phyloP scores from a whole-genome alignment of 805 yeast species.

The Monosporozyma unispora region DNA sequence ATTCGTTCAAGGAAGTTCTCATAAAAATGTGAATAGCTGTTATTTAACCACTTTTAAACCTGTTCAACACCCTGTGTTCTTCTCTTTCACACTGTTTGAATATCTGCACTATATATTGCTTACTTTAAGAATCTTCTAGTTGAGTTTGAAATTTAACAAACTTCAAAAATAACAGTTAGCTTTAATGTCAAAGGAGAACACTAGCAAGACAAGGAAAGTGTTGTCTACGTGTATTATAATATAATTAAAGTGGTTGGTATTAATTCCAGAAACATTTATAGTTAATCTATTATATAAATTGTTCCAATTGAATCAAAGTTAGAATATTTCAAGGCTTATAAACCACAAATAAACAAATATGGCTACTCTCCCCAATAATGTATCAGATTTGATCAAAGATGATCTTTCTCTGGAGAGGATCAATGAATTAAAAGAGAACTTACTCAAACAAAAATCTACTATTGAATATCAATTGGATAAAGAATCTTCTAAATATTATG shows the following conservation, averaged over 20 bases:
- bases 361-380: neutral
- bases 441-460: slow-evolving; percentile 60
- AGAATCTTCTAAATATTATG: slow-evolving; percentile 58
- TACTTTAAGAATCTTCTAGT: too few relatives aligned
- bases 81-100: too few relatives aligned
- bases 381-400: slow-evolving; percentile 30
- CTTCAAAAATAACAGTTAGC: neutral
- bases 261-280: too few relatives aligned
- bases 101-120: too few relatives aligned
- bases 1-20: neutral
- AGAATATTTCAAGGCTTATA: neutral
- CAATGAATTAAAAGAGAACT: slow-evolving; percentile 42
- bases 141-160: neutral
- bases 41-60: neutral
- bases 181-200: neutral
- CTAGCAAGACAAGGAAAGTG: neutral
- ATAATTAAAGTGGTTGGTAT: neutral
- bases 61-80: neutral
- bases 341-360: neutral
- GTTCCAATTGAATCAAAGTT: neutral
- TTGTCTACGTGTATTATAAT: neutral
- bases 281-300: too few relatives aligned
- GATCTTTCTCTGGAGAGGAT: slow-evolving; percentile 49
- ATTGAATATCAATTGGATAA: slow-evolving; percentile 67
- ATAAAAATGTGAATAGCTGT: neutral